Evolutionary conservation across 768 basidiomycete species (phyloP), one percentile per base, ranked within the genome.

Genomic region (Tulasnella sp.): DNA sequence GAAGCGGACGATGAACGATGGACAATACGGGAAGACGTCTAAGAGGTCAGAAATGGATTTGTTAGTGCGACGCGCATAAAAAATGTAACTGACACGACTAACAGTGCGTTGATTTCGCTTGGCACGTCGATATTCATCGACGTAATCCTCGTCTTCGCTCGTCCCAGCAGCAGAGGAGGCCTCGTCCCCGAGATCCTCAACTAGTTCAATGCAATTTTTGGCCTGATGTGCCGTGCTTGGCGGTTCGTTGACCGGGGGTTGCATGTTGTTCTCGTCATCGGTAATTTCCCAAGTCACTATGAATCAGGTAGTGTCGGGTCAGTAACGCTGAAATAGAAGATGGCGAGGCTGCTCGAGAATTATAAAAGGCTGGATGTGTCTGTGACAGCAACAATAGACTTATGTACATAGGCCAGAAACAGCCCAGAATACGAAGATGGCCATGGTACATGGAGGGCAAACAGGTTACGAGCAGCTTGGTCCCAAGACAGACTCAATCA

Each of bases 201-300:
- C 63, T 3, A 78, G 80, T 19, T 81, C 80, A 26, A 75, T 71
- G 0, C 80, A 84, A 67, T 90, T 86, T 85, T 38, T 38, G 34
- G 34, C 15, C 34, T 15, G 34, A 38, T 38, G 7, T 5, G 7
- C 34, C 5, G 34, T n/a, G n/a, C n/a, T 38, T 38, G 34, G 5
- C 15, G 34, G 7, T 38, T 38, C 34, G 5, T 38, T 15, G 5
- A 38, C 34, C 5, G 34, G 34, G 34, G 34, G 15, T 38, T 38
- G 34, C 34, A 38, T 5, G 15, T 19, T n/a, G 8, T 48, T 48
- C 26, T 56, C 42, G 23, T 56, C 55, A 19, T 38, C 34, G 41
- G 42, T 56, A 5, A 47, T 15, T 30, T 56, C 55, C 55, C 55
- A 56, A 27, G 24, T 47, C 55, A 47, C 55, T 56, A 13, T 2